phyloP scores from a whole-genome alignment of 495 filamentous ascomycete genomes.

The Penicillium coprophilum region DNA sequence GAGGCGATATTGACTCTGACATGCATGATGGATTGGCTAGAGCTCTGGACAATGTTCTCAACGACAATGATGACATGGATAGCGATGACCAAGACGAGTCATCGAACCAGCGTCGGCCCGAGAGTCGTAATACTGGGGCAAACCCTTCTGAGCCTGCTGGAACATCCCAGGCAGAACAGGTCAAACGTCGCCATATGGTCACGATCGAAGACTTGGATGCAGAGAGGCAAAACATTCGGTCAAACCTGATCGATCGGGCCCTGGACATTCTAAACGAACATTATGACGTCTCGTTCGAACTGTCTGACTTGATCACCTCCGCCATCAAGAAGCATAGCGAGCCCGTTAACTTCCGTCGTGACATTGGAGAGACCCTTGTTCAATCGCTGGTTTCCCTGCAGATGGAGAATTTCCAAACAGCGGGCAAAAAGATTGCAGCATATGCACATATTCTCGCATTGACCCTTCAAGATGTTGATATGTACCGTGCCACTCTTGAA shows the following conservation, averaged over 20 bases:
- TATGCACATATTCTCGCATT: constrained; percentile 92
- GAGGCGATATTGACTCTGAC: constrained; percentile 27
- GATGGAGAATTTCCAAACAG: constrained; percentile 64
- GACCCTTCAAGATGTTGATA: constrained; percentile 75
- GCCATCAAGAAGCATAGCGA: constrained; percentile 69
- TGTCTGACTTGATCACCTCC: constrained; percentile 79
- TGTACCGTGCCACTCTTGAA: constrained; percentile 73
- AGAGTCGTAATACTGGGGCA: constrained; percentile 14
- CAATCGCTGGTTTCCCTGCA: constrained; percentile 84
- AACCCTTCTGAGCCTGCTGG: constrained; percentile 24
- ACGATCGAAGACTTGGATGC: constrained; percentile 83
- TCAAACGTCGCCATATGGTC: constrained; percentile 39
- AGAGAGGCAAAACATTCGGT: constrained; percentile 68
- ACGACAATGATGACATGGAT: constrained; percentile 31
- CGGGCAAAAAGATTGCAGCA: constrained; percentile 83
- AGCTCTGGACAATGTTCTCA: constrained; percentile 39
- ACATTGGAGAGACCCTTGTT: constrained; percentile 79
- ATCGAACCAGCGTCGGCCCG: constrained; percentile 15
- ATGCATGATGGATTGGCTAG: constrained; percentile 37
- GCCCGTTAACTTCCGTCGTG: constrained; percentile 61
- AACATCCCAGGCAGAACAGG: constrained; percentile 21
- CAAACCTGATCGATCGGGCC: constrained; percentile 81
- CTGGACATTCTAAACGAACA: constrained; percentile 88
- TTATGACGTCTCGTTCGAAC: constrained; percentile 84
- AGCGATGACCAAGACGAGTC: constrained; percentile 31